These are phyloP conservation scores for Eucalyptus melliodora DNA, from an alignment of 345 rosid genomes.

Conservation along the genomic window DNA sequence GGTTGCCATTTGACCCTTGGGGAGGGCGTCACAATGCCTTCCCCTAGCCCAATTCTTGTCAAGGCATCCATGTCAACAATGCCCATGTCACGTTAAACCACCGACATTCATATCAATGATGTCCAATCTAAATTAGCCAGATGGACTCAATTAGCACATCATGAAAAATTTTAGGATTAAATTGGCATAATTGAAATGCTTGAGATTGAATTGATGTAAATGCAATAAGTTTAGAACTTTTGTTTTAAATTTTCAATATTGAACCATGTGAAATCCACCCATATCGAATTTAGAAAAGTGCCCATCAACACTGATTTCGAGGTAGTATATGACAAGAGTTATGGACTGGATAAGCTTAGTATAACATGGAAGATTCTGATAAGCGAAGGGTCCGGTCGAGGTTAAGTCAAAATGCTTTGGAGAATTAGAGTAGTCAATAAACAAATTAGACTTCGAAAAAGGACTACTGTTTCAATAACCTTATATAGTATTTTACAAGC, in stretches of 20 bases:
- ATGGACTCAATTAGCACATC: background rate
- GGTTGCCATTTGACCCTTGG: background rate
- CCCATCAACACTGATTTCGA: background rate
- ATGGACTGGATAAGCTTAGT: background rate
- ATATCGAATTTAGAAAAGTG: background rate
- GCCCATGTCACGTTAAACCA: fast-evolving
- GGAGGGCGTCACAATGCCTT: background rate
- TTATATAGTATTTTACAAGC: background rate
- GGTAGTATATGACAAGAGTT: background rate
- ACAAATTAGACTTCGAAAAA: background rate
- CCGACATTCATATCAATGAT: too few relatives aligned
- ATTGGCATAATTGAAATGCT: too few relatives aligned
- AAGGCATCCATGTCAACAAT: background rate
- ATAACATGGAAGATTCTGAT: background rate
- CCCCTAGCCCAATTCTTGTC: background rate
- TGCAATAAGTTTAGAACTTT: too few relatives aligned
- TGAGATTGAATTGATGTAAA: background rate
- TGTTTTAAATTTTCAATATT: background rate
- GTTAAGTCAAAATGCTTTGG: background rate
- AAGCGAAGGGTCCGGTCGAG: background rate
- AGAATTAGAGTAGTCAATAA: background rate
- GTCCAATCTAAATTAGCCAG: fast-evolving
- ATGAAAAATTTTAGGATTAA: too few relatives aligned
- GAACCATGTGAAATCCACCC: background rate
- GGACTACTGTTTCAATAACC: background rate